phyloP scores from a whole-genome alignment of 495 filamentous ascomycete species.

The Neurospora sp. region DNA sequence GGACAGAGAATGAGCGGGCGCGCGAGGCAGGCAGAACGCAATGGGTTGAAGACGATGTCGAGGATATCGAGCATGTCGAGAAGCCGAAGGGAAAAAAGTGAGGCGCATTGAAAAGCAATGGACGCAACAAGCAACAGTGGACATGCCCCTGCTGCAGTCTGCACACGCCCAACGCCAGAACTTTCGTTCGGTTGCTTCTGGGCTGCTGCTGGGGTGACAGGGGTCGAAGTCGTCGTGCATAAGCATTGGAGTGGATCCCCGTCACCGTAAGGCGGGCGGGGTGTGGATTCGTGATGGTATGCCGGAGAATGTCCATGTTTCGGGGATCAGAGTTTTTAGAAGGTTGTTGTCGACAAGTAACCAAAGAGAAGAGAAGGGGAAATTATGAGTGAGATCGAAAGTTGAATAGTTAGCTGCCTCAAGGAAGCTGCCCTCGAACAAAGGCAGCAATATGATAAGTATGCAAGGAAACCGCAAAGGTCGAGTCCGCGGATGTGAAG shows the following conservation, averaged over 20 bases:
- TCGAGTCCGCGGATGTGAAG: not conserved
- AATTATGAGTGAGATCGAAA: too few species aligned
- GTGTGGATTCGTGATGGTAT: not conserved
- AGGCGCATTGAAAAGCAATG: conserved; percentile 2
- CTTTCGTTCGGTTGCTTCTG: not conserved
- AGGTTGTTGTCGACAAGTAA: too few species aligned
- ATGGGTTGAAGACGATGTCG: not conserved
- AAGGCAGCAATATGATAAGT: too few species aligned
- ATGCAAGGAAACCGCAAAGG: too few species aligned
- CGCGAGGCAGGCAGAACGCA: not conserved
- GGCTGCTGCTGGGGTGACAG: not conserved
- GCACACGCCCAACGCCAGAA: not conserved
- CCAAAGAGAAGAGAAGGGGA: too few species aligned
- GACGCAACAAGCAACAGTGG: not conserved
- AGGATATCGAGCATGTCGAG: not conserved
- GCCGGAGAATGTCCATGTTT: not conserved
- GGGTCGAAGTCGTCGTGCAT: not conserved
- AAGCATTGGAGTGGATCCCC: not conserved
- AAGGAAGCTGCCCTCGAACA: too few species aligned
- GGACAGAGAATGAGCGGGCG: not conserved
- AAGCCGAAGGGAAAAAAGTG: conserved; percentile 9
- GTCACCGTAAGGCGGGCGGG: not conserved
- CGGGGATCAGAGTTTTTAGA: too few species aligned
- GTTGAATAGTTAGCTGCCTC: too few species aligned
- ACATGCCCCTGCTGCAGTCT: not conserved